Evolutionary conservation across 805 yeast species (phyloP).

Genomic region (Nakazawaea wickerhamii): DNA sequence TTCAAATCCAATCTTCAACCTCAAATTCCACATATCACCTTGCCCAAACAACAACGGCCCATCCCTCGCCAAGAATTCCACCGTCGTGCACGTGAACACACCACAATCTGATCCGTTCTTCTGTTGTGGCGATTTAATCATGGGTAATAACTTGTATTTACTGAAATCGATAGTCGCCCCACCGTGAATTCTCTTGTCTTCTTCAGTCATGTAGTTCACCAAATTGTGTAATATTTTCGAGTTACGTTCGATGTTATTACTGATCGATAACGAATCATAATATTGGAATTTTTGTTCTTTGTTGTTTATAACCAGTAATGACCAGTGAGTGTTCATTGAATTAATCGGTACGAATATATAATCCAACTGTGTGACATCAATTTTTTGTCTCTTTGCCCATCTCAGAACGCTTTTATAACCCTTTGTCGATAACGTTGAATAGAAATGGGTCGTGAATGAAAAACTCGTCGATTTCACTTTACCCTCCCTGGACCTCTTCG

Average conservation of each 20-base stretch:
- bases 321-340: constrained; percentile 84
- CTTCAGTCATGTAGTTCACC: constrained; percentile 59
- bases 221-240: constrained; percentile 39
- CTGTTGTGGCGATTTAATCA: constrained; percentile 65
- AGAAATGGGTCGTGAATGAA: constrained; percentile 87
- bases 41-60: constrained; percentile 51
- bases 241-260: constrained; percentile 26
- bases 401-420: constrained; percentile 80
- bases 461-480: constrained; percentile 37
- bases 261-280: constrained; percentile 59
- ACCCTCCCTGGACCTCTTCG: constrained; percentile 29
- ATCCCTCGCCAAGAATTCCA: constrained; percentile 52
- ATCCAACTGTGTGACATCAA: constrained; percentile 57
- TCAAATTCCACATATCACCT: constrained; percentile 59
- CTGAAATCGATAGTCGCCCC: constrained; percentile 25
- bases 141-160: constrained; percentile 20
- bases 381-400: constrained; percentile 78
- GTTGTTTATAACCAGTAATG: constrained; percentile 73
- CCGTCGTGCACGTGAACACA: constrained; percentile 80
- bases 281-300: constrained; percentile 53
- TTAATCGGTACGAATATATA: constrained; percentile 83
- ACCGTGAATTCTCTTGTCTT: constrained; percentile 49
- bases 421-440: constrained; percentile 56
- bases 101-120: constrained; percentile 93
- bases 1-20: constrained; percentile 67